Evolutionary conservation across 1,139 yeast species (phyloP).

Genomic region (Geotrichum cucujoidarum): DNA sequence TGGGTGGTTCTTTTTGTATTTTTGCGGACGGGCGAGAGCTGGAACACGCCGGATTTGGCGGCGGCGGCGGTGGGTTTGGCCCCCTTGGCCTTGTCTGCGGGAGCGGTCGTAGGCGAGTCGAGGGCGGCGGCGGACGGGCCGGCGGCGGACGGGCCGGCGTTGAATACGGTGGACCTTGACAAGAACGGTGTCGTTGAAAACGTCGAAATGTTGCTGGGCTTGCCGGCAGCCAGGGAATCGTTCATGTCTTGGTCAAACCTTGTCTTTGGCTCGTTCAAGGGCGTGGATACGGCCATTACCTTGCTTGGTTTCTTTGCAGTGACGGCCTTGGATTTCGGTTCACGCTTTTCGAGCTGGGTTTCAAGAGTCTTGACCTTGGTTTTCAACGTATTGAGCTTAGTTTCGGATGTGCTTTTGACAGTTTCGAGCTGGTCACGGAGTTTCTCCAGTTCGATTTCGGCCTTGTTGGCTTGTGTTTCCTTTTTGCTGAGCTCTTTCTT

Average conservation of each 20-base stretch:
- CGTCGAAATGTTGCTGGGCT: constrained; percentile 5
- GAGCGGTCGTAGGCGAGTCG: background rate
- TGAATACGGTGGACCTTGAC: background rate
- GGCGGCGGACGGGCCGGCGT: background rate
- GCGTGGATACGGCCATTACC: background rate
- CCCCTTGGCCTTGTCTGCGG: background rate
- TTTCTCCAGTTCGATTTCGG: constrained; percentile 21
- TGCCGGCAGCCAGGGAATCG: background rate
- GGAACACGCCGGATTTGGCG: constrained; percentile 3
- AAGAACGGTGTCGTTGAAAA: constrained; percentile 19
- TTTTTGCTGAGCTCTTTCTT: constrained; percentile 21
- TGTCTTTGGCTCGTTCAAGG: constrained; percentile 1
- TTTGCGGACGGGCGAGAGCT: constrained; percentile 6
- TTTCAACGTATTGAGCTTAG: constrained; percentile 22
- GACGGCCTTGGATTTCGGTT: background rate
- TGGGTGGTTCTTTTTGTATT: background rate
- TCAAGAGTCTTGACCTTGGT: constrained; percentile 20
- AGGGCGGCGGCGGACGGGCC: too few species aligned
- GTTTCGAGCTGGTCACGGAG: constrained; percentile 20
- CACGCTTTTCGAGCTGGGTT: background rate
- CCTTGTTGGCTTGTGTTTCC: constrained; percentile 19
- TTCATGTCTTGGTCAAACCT: background rate
- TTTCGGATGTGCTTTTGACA: constrained; percentile 23
- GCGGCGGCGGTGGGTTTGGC: background rate
- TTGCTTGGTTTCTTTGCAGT: background rate